These are phyloP conservation scores for Pseudodiploospora longispora DNA, from an alignment of 2,329 filamentous ascomycete species.

Conservation along the genomic window DNA sequence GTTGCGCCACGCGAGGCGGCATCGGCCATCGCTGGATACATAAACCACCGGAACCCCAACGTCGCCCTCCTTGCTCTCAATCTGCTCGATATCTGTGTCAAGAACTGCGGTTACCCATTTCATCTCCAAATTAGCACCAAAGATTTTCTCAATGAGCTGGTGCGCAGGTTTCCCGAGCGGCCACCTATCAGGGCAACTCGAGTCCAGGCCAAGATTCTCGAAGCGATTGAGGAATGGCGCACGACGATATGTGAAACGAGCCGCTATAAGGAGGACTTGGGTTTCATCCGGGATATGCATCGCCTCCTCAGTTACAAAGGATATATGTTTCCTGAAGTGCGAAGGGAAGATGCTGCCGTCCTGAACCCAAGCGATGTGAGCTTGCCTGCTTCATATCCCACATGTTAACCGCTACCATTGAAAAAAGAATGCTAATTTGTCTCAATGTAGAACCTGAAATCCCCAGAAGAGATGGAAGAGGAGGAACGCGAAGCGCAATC, in stretches of 20 bases:
- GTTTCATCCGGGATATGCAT: slow-evolving; percentile 97
- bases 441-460: slow-evolving; percentile 70
- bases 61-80: slow-evolving; percentile 83
- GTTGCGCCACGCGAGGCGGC: slow-evolving; percentile 91
- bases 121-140: slow-evolving; percentile 98
- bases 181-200: slow-evolving; percentile 78
- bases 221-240: slow-evolving; percentile 97
- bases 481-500: slow-evolving; percentile 92
- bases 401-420: background rate
- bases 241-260: slow-evolving; percentile 97
- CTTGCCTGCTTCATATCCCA: slow-evolving; percentile 15
- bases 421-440: slow-evolving; percentile 1
- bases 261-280: slow-evolving; percentile 92
- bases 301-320: slow-evolving; percentile 92
- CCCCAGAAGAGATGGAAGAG: slow-evolving; percentile 96
- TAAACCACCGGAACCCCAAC: slow-evolving; percentile 96
- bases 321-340: slow-evolving; percentile 88
- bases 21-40: slow-evolving; percentile 82
- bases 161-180: slow-evolving; percentile 88
- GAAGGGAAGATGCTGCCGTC: slow-evolving; percentile 89
- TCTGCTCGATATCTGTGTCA: slow-evolving; percentile 96
- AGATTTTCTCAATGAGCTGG: slow-evolving; percentile 96
- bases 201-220: slow-evolving; percentile 86
- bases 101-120: slow-evolving; percentile 99
- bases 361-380: slow-evolving; percentile 92